Conservation (phyloP, 2,329 filamentous ascomycete genomes). For the Monosporascus cannonballus region DNA sequence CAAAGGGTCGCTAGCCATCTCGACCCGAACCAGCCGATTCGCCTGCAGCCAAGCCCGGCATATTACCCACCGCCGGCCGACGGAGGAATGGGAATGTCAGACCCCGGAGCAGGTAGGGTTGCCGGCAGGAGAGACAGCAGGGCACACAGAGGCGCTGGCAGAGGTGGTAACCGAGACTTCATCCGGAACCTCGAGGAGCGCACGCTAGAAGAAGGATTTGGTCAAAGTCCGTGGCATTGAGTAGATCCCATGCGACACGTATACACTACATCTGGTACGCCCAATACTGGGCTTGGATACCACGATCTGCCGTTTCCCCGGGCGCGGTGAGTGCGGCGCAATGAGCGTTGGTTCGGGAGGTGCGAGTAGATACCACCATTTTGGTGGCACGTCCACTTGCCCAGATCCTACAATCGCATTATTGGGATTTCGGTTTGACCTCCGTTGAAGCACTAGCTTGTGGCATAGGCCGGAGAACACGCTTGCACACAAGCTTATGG, state of each 20-base stretch:
- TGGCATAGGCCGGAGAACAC: background rate
- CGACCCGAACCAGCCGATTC: slow-evolving; percentile 89
- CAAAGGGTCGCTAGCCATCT: slow-evolving; percentile 94
- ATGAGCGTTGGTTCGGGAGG: background rate
- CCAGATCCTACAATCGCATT: background rate
- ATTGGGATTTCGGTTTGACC: background rate
- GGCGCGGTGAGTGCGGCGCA: background rate
- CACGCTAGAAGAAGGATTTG: slow-evolving; percentile 85
- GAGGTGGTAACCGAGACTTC: slow-evolving; percentile 71
- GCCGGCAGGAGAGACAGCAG: slow-evolving; percentile 73
- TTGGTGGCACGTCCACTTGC: background rate
- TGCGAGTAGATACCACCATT: background rate
- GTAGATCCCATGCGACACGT: slow-evolving; percentile 9
- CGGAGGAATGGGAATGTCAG: slow-evolving; percentile 59
- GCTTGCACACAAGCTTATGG: background rate
- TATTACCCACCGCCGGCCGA: slow-evolving; percentile 94
- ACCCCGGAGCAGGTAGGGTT: slow-evolving; percentile 47
- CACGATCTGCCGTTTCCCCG: background rate
- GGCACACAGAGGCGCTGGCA: slow-evolving; percentile 49
- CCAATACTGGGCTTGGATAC: background rate
- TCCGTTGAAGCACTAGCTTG: background rate
- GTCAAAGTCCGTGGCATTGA: slow-evolving; percentile 65
- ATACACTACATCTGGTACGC: slow-evolving; percentile 3
- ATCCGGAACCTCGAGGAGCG: slow-evolving; percentile 92
- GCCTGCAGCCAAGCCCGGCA: slow-evolving; percentile 88